Evolutionary conservation across 192 early-diverging fungal species (phyloP).

Genomic region (Coemansia sp.): DNA sequence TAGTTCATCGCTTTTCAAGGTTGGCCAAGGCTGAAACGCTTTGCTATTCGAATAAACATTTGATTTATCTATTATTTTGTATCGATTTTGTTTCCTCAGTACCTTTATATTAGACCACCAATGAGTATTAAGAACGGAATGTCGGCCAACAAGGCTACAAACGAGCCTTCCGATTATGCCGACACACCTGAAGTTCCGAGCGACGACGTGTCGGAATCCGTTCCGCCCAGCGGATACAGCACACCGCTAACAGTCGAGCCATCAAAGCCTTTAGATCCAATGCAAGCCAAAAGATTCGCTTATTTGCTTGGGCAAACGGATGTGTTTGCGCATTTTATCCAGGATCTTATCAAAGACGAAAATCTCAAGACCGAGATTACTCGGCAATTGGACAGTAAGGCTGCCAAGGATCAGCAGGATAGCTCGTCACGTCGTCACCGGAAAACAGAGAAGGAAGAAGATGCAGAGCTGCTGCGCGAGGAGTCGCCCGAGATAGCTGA

Average conservation of each 20-base stretch:
- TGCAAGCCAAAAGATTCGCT: constrained; percentile 55
- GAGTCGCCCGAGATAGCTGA: constrained; percentile 64
- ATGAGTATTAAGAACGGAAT: constrained; percentile 2
- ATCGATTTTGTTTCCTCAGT: too few relatives aligned
- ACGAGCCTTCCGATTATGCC: background rate
- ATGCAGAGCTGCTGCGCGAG: constrained; percentile 83
- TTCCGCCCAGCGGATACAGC: constrained; percentile 51
- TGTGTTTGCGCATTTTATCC: constrained; percentile 71
- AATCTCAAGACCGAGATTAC: constrained; percentile 56
- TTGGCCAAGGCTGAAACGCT: background rate
- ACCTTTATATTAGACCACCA: background rate
- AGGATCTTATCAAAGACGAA: constrained; percentile 57
- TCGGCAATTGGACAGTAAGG: constrained; percentile 47
- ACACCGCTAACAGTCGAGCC: constrained; percentile 37
- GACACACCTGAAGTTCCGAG: constrained; percentile 8
- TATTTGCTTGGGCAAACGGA: constrained; percentile 65
- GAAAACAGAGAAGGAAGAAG: constrained; percentile 98
- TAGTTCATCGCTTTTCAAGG: background rate
- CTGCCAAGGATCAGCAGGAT: constrained; percentile 14
- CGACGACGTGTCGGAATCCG: constrained; percentile 38
- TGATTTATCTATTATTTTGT: too few relatives aligned
- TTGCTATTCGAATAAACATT: background rate
- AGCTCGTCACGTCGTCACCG: constrained; percentile 72
- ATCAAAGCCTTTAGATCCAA: constrained; percentile 42
- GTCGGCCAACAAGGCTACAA: background rate